Evolutionary conservation across 169 alveolate genomes (phyloP), one percentile per base, ranked within the genome.

Genomic region (Babesia ovata): DNA sequence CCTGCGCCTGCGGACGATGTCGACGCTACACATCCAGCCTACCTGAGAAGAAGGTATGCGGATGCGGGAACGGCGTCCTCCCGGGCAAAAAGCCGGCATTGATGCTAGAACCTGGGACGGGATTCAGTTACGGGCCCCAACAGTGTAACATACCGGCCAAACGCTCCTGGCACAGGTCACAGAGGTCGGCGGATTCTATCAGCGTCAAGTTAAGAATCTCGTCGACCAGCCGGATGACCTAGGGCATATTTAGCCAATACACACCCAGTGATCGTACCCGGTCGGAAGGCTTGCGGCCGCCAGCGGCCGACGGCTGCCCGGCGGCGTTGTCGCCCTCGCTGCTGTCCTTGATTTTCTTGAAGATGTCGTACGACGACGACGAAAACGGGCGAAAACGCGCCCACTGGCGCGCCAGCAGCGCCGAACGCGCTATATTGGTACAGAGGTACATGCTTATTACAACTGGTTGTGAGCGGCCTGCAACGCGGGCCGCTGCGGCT

Each of bases 151-250:
- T 36, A 54, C 76, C 91, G 21, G 92, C 88, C 53, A 90, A 59
- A 39, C 83, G 79, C 78, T 90, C 92, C 59, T 93, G 96, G 52
- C 96, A 93, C 8, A 93, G 67, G 70, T 93, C 95, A 70, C 96
- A 93, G 58, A 93, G 77, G 39, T 93, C 96, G 12, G 96, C 96
- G 29, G 95, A 95, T 69, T 93, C 96, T 4, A 93, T 91, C 50
- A 93, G 82, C 14, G 96, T 87, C 63, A 93, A 74, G 58, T 79
- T 87, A 53, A 93, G 74, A 24, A 93, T 91, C 79, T 93, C 95
- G 61, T 93, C 96, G 4, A 87, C 96, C 59, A 93, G 71, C 4
- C 86, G 79, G 36, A 93, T 28, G 22, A 93, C 96, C 90, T 92
- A 58, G 39, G 19, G 17, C 4, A 33, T 56, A 45, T 24, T 61